Conservation (phyloP, 306 rosid species). For the Citrullus amarus region DNA sequence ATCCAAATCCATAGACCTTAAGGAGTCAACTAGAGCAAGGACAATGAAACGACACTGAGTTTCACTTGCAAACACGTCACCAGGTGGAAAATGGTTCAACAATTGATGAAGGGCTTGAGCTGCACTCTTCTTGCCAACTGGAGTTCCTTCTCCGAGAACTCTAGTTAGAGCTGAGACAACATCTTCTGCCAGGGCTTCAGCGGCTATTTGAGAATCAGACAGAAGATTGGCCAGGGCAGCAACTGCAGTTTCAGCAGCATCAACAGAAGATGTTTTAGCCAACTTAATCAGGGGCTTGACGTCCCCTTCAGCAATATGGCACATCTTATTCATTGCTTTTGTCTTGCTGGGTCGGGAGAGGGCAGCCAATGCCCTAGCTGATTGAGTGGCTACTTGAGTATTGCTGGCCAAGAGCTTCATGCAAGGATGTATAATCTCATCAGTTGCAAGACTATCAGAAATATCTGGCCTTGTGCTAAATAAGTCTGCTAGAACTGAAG, state of each 20-base stretch:
- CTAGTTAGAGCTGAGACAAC: slow-evolving; percentile 71
- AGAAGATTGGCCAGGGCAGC: slow-evolving; percentile 94
- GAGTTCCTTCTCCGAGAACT: slow-evolving; percentile 75
- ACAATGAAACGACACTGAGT: slow-evolving; percentile 57
- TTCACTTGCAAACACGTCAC: slow-evolving; percentile 58
- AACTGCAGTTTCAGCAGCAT: slow-evolving; percentile 85
- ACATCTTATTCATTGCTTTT: slow-evolving; percentile 47
- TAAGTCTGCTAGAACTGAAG: slow-evolving; percentile 85
- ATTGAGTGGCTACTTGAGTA: slow-evolving; percentile 88
- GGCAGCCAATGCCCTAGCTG: slow-evolving; percentile 88
- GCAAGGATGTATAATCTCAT: slow-evolving; percentile 79
- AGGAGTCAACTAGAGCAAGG: slow-evolving; percentile 71
- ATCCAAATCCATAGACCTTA: slow-evolving; percentile 47
- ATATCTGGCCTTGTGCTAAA: slow-evolving; percentile 80
- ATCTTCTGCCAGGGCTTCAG: slow-evolving; percentile 67
- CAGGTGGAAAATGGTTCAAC: slow-evolving; percentile 67
- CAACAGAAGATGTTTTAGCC: slow-evolving; percentile 84
- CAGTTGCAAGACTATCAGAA: slow-evolving; percentile 77
- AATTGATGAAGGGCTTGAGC: slow-evolving; percentile 80
- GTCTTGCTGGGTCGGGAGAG: slow-evolving; percentile 67
- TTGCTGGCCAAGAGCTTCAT: slow-evolving; percentile 86
- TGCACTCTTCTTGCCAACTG: slow-evolving; percentile 76
- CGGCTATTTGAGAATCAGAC: slow-evolving; percentile 66
- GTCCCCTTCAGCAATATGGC: slow-evolving; percentile 66
- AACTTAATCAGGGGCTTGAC: slow-evolving; percentile 70